Percentiles rank a stretch among this genome's conserved stretches.
These are phyloP conservation scores for Aphanomyces euteiches DNA, from an alignment of 352 stramenopile species.

Conservation along the genomic window DNA sequence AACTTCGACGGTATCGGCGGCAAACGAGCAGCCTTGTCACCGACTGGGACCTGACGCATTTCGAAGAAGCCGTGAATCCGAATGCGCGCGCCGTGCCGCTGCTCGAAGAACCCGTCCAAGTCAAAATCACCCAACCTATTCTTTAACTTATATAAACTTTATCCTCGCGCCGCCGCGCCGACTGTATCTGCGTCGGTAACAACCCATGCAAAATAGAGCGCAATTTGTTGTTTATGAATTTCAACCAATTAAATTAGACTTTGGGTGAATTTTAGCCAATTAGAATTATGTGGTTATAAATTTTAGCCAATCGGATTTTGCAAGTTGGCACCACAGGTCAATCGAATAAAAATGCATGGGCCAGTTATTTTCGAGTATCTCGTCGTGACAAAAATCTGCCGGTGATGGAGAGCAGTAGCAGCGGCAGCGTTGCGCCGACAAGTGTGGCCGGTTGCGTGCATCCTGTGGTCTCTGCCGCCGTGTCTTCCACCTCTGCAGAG, in stretches of 20 bases:
- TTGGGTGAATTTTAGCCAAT: background rate
- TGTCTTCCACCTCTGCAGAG: background rate
- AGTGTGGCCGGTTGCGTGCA: background rate
- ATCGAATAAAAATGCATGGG: slow-evolving; percentile 16
- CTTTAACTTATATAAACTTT: slow-evolving; percentile 1
- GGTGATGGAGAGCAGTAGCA: background rate
- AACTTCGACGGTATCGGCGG: too few species aligned
- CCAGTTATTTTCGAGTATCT: slow-evolving; percentile 12
- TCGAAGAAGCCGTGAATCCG: background rate
- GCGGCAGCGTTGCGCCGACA: too few species aligned
- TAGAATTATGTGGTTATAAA: background rate
- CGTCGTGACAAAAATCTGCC: slow-evolving; percentile 3
- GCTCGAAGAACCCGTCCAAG: background rate
- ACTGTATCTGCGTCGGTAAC: too few species aligned
- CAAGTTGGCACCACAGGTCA: background rate
- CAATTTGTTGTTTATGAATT: background rate
- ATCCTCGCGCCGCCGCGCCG: background rate
- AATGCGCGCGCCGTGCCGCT: background rate
- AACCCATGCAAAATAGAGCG: too few species aligned
- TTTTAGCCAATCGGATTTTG: slow-evolving; percentile 2
- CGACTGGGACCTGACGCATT: background rate
- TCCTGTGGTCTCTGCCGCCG: background rate
- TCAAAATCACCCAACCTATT: background rate
- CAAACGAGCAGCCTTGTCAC: background rate
- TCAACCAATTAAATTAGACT: background rate